These are phyloP conservation scores for Monosporascus sp. DNA, from an alignment of 2,329 filamentous ascomycete genomes.

Conservation along the genomic window DNA sequence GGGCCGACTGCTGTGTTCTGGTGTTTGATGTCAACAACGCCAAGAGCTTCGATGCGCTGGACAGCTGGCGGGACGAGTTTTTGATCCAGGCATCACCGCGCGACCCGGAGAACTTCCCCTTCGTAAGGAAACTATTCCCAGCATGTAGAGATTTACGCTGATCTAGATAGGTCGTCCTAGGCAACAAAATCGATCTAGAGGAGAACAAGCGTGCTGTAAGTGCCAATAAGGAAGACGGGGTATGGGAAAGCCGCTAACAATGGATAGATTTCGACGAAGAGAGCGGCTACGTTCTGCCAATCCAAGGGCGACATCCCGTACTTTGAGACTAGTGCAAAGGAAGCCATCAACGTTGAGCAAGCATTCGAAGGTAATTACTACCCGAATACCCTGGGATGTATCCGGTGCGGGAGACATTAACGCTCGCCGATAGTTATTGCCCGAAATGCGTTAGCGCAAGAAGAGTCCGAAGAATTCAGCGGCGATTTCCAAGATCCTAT, in stretches of 20 bases:
- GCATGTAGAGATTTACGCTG: constrained; percentile 2
- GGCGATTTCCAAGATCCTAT: constrained; percentile 97
- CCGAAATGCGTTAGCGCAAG: constrained; percentile 88
- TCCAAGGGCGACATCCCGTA: constrained; percentile 97
- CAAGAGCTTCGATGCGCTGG: constrained; percentile 97
- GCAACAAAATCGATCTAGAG: constrained; percentile 98
- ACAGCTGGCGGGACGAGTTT: constrained; percentile 98
- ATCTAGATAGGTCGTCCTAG: constrained; percentile 70
- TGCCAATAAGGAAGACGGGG: neutral
- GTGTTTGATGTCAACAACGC: constrained; percentile 99
- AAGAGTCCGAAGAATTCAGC: constrained; percentile 96
- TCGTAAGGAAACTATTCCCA: constrained; percentile 57
- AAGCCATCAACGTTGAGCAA: constrained; percentile 95
- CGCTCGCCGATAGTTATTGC: constrained; percentile 67
- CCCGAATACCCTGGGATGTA: neutral
- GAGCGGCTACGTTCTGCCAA: constrained; percentile 95
- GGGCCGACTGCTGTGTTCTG: constrained; percentile 94
- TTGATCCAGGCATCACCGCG: constrained; percentile 94
- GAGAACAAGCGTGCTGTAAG: constrained; percentile 89
- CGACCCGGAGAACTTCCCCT: constrained; percentile 95
- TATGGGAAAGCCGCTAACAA: constrained; percentile 14
- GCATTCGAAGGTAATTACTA: constrained; percentile 56
- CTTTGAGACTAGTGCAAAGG: constrained; percentile 98
- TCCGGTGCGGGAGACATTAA: neutral
- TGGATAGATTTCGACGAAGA: constrained; percentile 79